These are phyloP conservation scores for Daldinia caldariorum DNA, from an alignment of 495 filamentous ascomycete genomes.

Conservation along the genomic window DNA sequence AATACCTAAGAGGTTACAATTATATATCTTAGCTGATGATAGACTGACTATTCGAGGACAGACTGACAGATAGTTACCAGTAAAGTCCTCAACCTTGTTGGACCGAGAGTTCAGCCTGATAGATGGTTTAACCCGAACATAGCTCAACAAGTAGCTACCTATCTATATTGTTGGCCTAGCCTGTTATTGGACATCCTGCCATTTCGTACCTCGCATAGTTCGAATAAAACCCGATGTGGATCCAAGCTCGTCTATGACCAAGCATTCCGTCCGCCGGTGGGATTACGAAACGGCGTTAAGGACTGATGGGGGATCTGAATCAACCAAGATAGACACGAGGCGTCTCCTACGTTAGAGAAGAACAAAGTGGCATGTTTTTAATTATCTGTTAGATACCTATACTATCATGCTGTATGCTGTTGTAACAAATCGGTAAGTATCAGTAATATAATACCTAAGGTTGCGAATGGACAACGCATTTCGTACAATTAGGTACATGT, in stretches of 20 bases:
- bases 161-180: slow-evolving; percentile 6
- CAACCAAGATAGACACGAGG: slow-evolving; percentile 36
- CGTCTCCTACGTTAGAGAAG: slow-evolving; percentile 20
- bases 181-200: background rate
- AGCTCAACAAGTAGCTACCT: slow-evolving; percentile 5
- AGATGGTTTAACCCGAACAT: slow-evolving; percentile 14
- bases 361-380: slow-evolving; percentile 33
- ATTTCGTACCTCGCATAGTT: background rate
- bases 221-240: slow-evolving; percentile 28
- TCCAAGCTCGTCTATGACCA: slow-evolving; percentile 17
- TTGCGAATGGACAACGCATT: background rate
- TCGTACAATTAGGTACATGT: background rate
- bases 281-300: slow-evolving; percentile 38
- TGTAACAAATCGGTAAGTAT: background rate
- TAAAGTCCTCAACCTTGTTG: slow-evolving; percentile 17
- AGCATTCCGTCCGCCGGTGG: slow-evolving; percentile 28
- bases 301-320: slow-evolving; percentile 40
- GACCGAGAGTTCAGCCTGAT: slow-evolving; percentile 40
- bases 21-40: background rate
- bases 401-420: background rate
- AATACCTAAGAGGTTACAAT: background rate
- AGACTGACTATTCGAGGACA: background rate
- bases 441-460: background rate
- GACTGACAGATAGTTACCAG: too few species aligned
- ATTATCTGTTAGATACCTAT: background rate